phyloP scores from a whole-genome alignment of 768 basidiomycete species.

The Suillus brevipes region DNA sequence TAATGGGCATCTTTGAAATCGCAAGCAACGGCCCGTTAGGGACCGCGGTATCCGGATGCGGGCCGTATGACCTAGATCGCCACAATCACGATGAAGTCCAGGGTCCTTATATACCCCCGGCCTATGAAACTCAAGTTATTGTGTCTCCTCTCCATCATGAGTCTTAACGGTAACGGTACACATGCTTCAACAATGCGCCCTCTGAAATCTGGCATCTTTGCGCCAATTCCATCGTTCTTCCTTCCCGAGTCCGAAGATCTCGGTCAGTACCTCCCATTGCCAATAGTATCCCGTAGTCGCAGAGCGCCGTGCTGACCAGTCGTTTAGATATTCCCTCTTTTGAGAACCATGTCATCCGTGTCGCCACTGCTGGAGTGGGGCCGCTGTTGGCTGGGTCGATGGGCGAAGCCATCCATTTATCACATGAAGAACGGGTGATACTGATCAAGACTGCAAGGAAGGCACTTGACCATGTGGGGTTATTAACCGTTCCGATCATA shows the following conservation, averaged over 20 bases:
- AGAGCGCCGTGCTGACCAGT: constrained; percentile 10
- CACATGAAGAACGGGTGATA: constrained; percentile 62
- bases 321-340: constrained; percentile 61
- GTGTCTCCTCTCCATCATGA: constrained; percentile 34
- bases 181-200: constrained; percentile 43
- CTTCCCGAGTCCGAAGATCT: constrained; percentile 73
- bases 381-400: constrained; percentile 79
- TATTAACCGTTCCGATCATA: constrained; percentile 64
- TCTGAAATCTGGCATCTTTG: constrained; percentile 75
- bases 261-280: constrained; percentile 49
- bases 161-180: constrained; percentile 25
- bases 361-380: constrained; percentile 66
- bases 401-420: constrained; percentile 81
- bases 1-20: constrained; percentile 4
- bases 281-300: constrained; percentile 18
- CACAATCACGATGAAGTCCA: not conserved
- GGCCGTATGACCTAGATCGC: constrained; percentile 6
- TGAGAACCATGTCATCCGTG: constrained; percentile 61
- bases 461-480: constrained; percentile 67
- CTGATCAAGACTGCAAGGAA: constrained; percentile 69
- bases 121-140: constrained; percentile 3
- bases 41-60: not conserved
- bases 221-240: constrained; percentile 89
- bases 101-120: constrained; percentile 17
- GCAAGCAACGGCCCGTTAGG: constrained; percentile 7